phyloP scores from a whole-genome alignment of 306 rosid species.

The Acacia melanoxylon region DNA sequence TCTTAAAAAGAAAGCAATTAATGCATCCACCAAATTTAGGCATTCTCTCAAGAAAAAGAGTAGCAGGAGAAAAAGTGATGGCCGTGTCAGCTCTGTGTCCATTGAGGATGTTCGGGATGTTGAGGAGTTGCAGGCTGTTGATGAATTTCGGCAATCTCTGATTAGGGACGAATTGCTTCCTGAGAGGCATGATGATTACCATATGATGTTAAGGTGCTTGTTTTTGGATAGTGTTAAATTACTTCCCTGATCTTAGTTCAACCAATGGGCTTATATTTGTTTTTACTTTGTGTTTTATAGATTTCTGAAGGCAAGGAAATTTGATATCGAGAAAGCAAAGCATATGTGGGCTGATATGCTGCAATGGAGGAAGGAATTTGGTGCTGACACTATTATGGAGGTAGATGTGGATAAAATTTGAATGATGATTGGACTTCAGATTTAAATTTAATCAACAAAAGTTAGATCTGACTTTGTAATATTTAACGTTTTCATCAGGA shows the following conservation, averaged over 20 bases:
- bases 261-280: not conserved
- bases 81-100: slow-evolving; percentile 96
- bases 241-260: not conserved
- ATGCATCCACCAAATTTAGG: slow-evolving; percentile 83
- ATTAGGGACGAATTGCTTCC: slow-evolving; percentile 86
- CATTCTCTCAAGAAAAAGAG: slow-evolving; percentile 93
- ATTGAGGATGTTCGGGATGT: slow-evolving; percentile 92
- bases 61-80: slow-evolving; percentile 81
- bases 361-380: slow-evolving; percentile 90
- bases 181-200: slow-evolving; percentile 75
- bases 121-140: slow-evolving; percentile 85
- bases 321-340: slow-evolving; percentile 85
- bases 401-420: slow-evolving; percentile 41
- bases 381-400: slow-evolving; percentile 77
- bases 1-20: slow-evolving; percentile 86
- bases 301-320: slow-evolving; percentile 94
- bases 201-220: slow-evolving; percentile 82
- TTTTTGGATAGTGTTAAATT: not conserved
- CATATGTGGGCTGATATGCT: slow-evolving; percentile 99
- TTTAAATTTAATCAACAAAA: not conserved
- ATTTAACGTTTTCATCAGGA: slow-evolving; percentile 53
- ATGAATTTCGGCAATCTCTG: slow-evolving; percentile 80
- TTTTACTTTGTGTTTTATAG: slow-evolving; percentile 41
- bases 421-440: not conserved
- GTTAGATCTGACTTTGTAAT: slow-evolving; percentile 8